These are phyloP conservation scores for Alternaria ethzedia DNA, from an alignment of 2,329 filamentous ascomycete genomes.

Conservation along the genomic window DNA sequence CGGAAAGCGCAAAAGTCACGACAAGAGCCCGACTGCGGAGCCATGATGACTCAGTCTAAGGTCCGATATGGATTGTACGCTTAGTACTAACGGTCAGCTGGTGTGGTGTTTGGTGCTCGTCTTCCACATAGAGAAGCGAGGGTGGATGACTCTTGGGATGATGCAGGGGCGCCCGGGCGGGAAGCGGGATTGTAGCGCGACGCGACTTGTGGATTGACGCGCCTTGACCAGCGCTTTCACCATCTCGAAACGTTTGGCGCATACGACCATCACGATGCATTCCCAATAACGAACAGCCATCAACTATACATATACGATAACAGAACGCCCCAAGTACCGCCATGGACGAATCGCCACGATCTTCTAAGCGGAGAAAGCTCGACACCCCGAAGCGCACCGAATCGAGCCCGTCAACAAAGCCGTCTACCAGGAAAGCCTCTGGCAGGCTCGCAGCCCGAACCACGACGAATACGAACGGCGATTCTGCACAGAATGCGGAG, in stretches of 20 bases:
- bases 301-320: background rate
- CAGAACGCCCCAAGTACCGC: background rate
- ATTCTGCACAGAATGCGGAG: slow-evolving; percentile 9
- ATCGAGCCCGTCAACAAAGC: slow-evolving; percentile 27
- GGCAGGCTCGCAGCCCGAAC: slow-evolving; percentile 28
- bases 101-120: background rate
- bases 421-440: slow-evolving; percentile 28
- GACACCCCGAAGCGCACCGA: slow-evolving; percentile 33
- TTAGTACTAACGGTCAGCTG: background rate
- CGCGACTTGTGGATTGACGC: slow-evolving; percentile 23
- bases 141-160: slow-evolving; percentile 13
- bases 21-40: background rate
- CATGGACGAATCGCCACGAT: slow-evolving; percentile 46
- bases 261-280: slow-evolving; percentile 10
- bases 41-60: background rate
- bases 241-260: background rate
- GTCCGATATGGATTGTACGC: background rate
- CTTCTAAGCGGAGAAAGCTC: slow-evolving; percentile 47
- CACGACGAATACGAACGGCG: slow-evolving; percentile 17
- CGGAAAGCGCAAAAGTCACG: background rate
- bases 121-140: background rate
- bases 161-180: slow-evolving; percentile 11
- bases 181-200: slow-evolving; percentile 23
- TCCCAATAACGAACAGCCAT: slow-evolving; percentile 1
- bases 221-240: slow-evolving; percentile 15